These are phyloP conservation scores for Erodium maritimum DNA, from an alignment of 345 rosid species.

Conservation along the genomic window DNA sequence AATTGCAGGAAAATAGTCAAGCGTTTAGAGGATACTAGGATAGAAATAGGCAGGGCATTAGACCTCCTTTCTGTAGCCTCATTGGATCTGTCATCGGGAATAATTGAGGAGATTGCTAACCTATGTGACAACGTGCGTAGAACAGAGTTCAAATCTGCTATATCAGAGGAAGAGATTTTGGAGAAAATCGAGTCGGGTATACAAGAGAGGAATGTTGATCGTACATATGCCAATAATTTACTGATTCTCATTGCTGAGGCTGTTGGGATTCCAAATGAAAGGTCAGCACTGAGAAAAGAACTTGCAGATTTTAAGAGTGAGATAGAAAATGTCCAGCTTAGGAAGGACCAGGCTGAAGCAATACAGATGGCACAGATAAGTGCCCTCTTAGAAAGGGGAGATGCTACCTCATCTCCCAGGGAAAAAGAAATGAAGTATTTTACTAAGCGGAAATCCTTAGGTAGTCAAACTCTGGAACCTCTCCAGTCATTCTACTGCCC, in stretches of 20 bases:
- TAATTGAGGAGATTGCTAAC: slow-evolving; percentile 27
- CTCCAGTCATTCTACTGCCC: slow-evolving; percentile 62
- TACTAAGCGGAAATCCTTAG: slow-evolving; percentile 43
- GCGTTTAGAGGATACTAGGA: slow-evolving; percentile 23
- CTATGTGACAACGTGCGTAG: slow-evolving; percentile 36
- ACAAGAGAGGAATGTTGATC: slow-evolving; percentile 48
- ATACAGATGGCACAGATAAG: slow-evolving; percentile 72
- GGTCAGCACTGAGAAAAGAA: slow-evolving; percentile 35
- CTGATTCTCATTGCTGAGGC: slow-evolving; percentile 45
- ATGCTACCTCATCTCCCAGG: slow-evolving; percentile 42
- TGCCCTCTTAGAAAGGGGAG: slow-evolving; percentile 58
- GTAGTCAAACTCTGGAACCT: slow-evolving; percentile 52
- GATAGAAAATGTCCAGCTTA: slow-evolving; percentile 43
- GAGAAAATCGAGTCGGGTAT: slow-evolving; percentile 54
- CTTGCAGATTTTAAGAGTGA: slow-evolving; percentile 54
- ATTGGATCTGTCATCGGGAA: slow-evolving; percentile 34
- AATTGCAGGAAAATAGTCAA: slow-evolving; percentile 37
- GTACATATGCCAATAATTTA: slow-evolving; percentile 48
- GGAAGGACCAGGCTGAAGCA: slow-evolving; percentile 58
- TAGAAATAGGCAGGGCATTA: slow-evolving; percentile 44
- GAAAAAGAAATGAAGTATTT: slow-evolving; percentile 51
- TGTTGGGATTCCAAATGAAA: slow-evolving; percentile 46
- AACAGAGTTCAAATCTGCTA: slow-evolving; percentile 46
- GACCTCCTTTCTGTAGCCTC: slow-evolving; percentile 48
- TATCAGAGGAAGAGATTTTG: slow-evolving; percentile 52